Base-by-base conservation (phyloP, 2,329 filamentous ascomycete genomes). In the Pseudogymnoascus sp. region DNA sequence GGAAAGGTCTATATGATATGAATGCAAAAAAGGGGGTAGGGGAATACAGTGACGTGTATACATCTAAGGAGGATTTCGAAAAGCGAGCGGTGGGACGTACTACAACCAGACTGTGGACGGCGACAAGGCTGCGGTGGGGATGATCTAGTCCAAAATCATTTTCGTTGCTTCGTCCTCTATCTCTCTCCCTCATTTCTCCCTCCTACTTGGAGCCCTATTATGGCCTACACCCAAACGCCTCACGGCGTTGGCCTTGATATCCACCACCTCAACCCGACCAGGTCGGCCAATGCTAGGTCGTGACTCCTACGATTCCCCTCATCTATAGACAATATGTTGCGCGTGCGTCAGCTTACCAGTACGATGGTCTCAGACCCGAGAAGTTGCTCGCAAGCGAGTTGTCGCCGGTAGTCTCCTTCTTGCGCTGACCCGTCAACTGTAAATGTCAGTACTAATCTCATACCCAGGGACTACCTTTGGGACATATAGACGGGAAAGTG, bases 351-450 rank as follows among this genome's bases (percentile, higher is more conserved):
- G 49, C 5, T 35, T 79, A 85, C 83, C 83, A 86, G 70, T 85
- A 86, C 19, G 82, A 76, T 61, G 84, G 83, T 65, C 84, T 77
- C 68, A 87, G 72, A 16, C 84, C 84, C 38, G 82, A 78, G 72
- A 87, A 85, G 68, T 79, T 82, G 23, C 82, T 78, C 4, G 79
- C 75, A 61, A 80, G 76, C 14, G 77, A 77, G 63, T 79, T 80
- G 61, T 78, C 74, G 25, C 77, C 75, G 22, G 80, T 78, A 63
- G 86, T 82, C 63, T 90, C 87, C 70, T 85, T 87, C 75, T 89
- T 90, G 64, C 88, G 80, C 70, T 91, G 87, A 14, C 89, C 89
- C 49, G 83, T 83, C 70, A 88, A 73, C 85, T 88, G 23, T 28
- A 61, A 58, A 65, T 65, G 62, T 70, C 52, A 69, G 61, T 16